Evolutionary conservation across 208 protist genomes (phyloP), one percentile per base, ranked within the genome.

Genomic region (Leishmania tropica): DNA sequence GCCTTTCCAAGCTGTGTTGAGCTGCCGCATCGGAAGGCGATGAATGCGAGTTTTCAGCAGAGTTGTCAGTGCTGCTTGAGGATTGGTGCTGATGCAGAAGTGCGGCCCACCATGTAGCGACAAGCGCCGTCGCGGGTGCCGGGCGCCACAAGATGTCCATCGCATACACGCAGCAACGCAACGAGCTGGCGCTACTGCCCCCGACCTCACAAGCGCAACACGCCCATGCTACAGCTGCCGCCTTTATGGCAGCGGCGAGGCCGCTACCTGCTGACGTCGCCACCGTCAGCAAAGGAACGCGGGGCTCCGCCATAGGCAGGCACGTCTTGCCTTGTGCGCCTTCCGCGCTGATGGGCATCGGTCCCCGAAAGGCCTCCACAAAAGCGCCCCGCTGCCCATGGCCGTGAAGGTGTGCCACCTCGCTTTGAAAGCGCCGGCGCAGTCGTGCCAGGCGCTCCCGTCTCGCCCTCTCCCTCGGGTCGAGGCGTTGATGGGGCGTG

Each of bases 221-320:
- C 78, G 78, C 78, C 78, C 78, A 81, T 51, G 47, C 64, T 31
- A 81, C 68, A 45, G 78, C 78, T 1, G 70, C 54, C 5, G 78
- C 47, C 70, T 76, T 75, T 35, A 81, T 31, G 2, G 78, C 78
- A 11, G 78, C 71, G 62, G 78, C 67, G n/a, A 81, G 35, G 51
- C 78, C 53, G 67, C 40, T 76, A 4, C 47, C 51, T 17, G 78
- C 76, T 3, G 78, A 68, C 6, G 78, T 81, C 54, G 53, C 28
- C 10, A 76, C 64, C 1, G 70, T 70, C 17, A 81, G 28, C 51
- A 81, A 58, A 3, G 78, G 70, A 19, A 79, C 28, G 6, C 70
- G 28, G 70, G 37, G 70, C 70, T 54, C 45, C 6, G 24, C 28
- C 7, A 37, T 56, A 4, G 40, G 58, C 31, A 78, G 42, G 35